Evolutionary conservation across 768 basidiomycete species (phyloP).

Genomic region (Xerocomus potaroensis): DNA sequence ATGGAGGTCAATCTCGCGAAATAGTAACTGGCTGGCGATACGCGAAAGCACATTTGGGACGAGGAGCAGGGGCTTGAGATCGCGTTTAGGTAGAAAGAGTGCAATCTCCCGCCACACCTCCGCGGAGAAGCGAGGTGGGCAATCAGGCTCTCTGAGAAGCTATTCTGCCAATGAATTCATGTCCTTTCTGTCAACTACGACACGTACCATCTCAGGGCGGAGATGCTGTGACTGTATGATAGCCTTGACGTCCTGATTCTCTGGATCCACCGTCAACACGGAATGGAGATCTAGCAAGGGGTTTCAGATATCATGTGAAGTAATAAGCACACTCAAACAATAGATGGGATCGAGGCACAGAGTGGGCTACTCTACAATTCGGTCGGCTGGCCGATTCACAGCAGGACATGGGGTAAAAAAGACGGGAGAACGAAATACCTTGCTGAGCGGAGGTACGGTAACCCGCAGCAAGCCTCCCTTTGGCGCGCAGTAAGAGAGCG

Average conservation of each 20-base stretch:
- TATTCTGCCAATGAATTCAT: slow-evolving; percentile 6
- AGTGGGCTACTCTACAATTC: not conserved
- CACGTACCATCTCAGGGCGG: slow-evolving; percentile 53
- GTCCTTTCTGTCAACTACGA: not conserved
- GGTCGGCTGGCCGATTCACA: too few species aligned
- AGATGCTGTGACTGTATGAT: slow-evolving; percentile 51
- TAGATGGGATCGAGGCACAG: not conserved
- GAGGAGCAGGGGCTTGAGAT: slow-evolving; percentile 59
- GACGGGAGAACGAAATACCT: slow-evolving; percentile 45
- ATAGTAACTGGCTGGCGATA: slow-evolving; percentile 64
- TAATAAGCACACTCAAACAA: not conserved
- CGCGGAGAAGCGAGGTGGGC: slow-evolving; percentile 53
- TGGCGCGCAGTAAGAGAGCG: slow-evolving; percentile 64
- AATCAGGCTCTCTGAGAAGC: slow-evolving; percentile 36
- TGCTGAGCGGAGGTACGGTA: slow-evolving; percentile 60
- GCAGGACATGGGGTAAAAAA: not conserved
- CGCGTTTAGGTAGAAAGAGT: slow-evolving; percentile 54
- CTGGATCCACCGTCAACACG: slow-evolving; percentile 58
- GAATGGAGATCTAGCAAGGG: slow-evolving; percentile 55
- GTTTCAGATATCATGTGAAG: slow-evolving; percentile 4
- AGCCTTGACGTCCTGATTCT: slow-evolving; percentile 63
- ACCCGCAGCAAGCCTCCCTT: slow-evolving; percentile 57
- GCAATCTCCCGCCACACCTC: slow-evolving; percentile 75
- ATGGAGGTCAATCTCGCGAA: slow-evolving; percentile 60
- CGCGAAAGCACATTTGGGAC: slow-evolving; percentile 65